phyloP scores from a whole-genome alignment of 2,329 filamentous ascomycete genomes.

The Hypomyces perniciosus region DNA sequence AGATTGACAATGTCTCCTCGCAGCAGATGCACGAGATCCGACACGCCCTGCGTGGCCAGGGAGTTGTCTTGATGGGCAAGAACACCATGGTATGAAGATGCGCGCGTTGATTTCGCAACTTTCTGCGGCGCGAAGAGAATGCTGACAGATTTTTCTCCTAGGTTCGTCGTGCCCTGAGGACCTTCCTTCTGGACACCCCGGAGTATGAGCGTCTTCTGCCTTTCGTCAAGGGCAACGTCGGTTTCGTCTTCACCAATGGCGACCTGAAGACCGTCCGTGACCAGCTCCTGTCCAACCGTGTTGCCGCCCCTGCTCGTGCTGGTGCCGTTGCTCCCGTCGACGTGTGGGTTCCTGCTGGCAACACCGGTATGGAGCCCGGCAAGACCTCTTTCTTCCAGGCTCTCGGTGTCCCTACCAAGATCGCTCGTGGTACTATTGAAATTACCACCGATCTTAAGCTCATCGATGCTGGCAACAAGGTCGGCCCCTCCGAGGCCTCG shows the following conservation, averaged over 20 bases:
- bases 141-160: slow-evolving; percentile 29
- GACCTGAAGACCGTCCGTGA: slow-evolving; percentile 90
- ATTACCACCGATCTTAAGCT: slow-evolving; percentile 98
- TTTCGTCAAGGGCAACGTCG: slow-evolving; percentile 94
- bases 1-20: slow-evolving; percentile 98
- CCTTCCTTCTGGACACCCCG: slow-evolving; percentile 81
- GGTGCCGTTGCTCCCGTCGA: slow-evolving; percentile 91
- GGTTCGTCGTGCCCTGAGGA: slow-evolving; percentile 96
- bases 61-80: slow-evolving; percentile 98
- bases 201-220: slow-evolving; percentile 98
- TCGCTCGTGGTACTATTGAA: slow-evolving; percentile 99
- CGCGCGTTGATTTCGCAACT: too few species aligned
- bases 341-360: slow-evolving; percentile 93
- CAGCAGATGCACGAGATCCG: slow-evolving; percentile 99
- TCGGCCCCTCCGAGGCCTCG: slow-evolving; percentile 97
- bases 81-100: slow-evolving; percentile 84
- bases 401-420: slow-evolving; percentile 99
- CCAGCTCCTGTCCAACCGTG: slow-evolving; percentile 94
- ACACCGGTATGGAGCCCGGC: slow-evolving; percentile 99
- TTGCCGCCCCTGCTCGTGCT: slow-evolving; percentile 94
- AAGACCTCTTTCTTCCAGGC: slow-evolving; percentile 99
- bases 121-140: neutral
- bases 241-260: slow-evolving; percentile 98
- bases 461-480: slow-evolving; percentile 85
- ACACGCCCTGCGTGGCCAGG: slow-evolving; percentile 79